Base-by-base conservation (phyloP, 2,329 filamentous ascomycete genomes). In the Chaetomium olivaceum region DNA sequence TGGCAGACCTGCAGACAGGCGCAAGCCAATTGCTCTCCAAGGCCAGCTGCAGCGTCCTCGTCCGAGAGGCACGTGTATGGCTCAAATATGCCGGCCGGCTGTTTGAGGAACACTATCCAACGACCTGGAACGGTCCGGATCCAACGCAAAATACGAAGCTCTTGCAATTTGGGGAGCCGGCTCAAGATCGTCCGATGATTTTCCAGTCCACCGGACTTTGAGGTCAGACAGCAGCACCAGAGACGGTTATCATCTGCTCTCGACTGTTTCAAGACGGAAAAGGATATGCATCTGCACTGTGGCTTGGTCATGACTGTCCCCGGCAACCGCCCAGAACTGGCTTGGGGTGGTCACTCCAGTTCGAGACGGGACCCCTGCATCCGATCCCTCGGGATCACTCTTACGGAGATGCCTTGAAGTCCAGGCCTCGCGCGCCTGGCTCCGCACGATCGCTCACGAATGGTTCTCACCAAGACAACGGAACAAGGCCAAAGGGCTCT, bases 141-240 rank as follows among this genome's bases (percentile, higher is more conserved):
- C 11, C 9, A n/a, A 36, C 39, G 50, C 27, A 27, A 14, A n/a
- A 59, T 48, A 21, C 57, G 21, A 31, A 21, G 12, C 25, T n/a
- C 2, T 50, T 21, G 7, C 25, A 54, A 9, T 21, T 5, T 36
- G 23, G 12, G 23, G 55, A 58, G 23, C 21, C 14, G 33, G 33
- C n/a, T 33, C 27, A 12, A 19, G 56, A 21, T 27, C n/a, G 39
- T 11, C n/a, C 23, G 12, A 33, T 52, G n/a, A 48, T 25, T 16
- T 21, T 12, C 29, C 2, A 60, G 4, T 31, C 27, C 3, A 5
- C 50, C 4, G 23, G 19, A 25, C 5, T 43, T 33, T 52, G 56
- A 33, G 56, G 25, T 48, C 56, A 60, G 52, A 64, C 54, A 29
- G 48, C 36, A 29, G 27, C 33, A 64, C 55, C 29, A 33, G 21